These are phyloP conservation scores for Xylaria palmicola DNA, from an alignment of 495 filamentous ascomycete genomes.

Conservation along the genomic window DNA sequence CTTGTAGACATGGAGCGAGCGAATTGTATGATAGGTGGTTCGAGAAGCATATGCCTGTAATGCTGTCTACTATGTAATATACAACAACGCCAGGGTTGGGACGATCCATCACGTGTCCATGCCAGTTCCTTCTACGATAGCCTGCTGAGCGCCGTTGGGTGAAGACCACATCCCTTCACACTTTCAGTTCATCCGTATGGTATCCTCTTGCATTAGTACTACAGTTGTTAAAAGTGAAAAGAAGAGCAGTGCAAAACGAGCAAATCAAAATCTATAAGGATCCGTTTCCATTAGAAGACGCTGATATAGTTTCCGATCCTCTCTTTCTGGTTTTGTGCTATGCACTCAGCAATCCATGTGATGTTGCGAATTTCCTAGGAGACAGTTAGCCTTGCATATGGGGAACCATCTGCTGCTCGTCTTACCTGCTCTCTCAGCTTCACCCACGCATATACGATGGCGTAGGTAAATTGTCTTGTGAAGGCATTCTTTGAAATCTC, in stretches of 20 bases:
- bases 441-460: slow-evolving; percentile 96
- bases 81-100: slow-evolving; percentile 16
- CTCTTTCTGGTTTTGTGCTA: slow-evolving; percentile 99
- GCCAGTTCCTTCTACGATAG: slow-evolving; percentile 4
- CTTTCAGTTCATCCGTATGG: slow-evolving; percentile 14
- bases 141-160: slow-evolving; percentile 8
- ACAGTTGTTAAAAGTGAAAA: slow-evolving; percentile 12
- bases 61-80: slow-evolving; percentile 26
- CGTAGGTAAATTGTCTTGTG: slow-evolving; percentile 92
- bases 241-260: slow-evolving; percentile 3
- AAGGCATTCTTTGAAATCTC: slow-evolving; percentile 93
- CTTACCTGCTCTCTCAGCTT: slow-evolving; percentile 95
- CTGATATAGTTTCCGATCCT: slow-evolving; percentile 98
- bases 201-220: slow-evolving; percentile 20
- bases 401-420: neutral
- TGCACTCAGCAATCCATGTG: slow-evolving; percentile 99
- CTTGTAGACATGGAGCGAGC: slow-evolving; percentile 45
- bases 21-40: slow-evolving; percentile 15
- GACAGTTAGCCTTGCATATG: neutral
- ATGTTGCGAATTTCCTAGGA: slow-evolving; percentile 95
- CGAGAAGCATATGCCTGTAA: slow-evolving; percentile 18
- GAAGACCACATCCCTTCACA: neutral
- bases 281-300: slow-evolving; percentile 61
- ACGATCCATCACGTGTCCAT: slow-evolving; percentile 6
- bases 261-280: neutral